phyloP scores from a whole-genome alignment of 805 yeast species.

The Cyberlindnera xishuangbannaensis region DNA sequence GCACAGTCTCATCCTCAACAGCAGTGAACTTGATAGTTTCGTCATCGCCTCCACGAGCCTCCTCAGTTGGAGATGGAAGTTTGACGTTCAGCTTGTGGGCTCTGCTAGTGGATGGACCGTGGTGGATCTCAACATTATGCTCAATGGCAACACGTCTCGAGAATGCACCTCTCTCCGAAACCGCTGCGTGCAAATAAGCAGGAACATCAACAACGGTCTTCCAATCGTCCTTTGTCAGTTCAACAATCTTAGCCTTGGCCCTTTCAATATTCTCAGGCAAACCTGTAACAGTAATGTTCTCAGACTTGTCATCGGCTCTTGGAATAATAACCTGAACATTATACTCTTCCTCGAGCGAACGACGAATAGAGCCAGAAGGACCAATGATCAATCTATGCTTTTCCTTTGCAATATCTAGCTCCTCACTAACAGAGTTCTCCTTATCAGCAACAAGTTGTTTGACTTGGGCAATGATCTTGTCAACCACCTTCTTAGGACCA shows the following conservation, averaged over 20 bases:
- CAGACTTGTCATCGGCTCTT: constrained; percentile 42
- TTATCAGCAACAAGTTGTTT: constrained; percentile 55
- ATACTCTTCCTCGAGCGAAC: constrained; percentile 64
- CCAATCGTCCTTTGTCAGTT: constrained; percentile 54
- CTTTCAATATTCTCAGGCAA: constrained; percentile 57
- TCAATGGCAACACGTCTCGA: constrained; percentile 48
- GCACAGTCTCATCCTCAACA: constrained; percentile 27
- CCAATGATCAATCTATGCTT: constrained; percentile 79
- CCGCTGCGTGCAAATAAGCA: constrained; percentile 47
- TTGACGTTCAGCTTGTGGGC: constrained; percentile 46
- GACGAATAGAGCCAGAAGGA: constrained; percentile 70
- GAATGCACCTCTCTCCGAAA: constrained; percentile 63
- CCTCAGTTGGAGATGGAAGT: constrained; percentile 42
- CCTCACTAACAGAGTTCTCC: constrained; percentile 52
- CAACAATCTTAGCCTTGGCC: constrained; percentile 56
- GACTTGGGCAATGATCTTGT: constrained; percentile 57
- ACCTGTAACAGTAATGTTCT: constrained; percentile 54
- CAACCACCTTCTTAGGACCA: constrained; percentile 75
- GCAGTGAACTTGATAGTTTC: constrained; percentile 40
- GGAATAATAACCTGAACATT: constrained; percentile 65
- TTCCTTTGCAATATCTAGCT: constrained; percentile 56
- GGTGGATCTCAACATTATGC: constrained; percentile 51
- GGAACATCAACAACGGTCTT: constrained; percentile 54
- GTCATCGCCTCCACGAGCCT: constrained; percentile 36
- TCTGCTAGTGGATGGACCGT: constrained; percentile 43